Base-by-base conservation (phyloP, 164 flowering plant genomes). In the Vitis cinerea region DNA sequence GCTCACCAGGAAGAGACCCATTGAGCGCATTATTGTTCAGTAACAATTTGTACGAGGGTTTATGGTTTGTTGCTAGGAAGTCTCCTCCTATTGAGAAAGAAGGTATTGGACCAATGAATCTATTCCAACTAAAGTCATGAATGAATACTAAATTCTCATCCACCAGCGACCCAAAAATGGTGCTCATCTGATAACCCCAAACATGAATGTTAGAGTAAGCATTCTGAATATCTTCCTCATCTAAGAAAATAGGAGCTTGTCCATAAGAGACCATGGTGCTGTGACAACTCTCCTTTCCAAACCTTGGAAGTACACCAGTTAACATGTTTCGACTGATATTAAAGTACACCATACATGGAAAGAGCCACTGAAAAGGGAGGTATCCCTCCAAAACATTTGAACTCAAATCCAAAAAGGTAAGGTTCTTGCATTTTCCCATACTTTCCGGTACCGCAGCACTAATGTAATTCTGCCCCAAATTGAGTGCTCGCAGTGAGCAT, bases 51-150 rank as follows among this genome's bases (percentile, higher is more conserved):
- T 87, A 90, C 0, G 79, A 75, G 13, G 60, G 54, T 47, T 59
- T 75, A 17, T 23, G 37, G 5, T 58, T 53, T 10, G 61, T 29
- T 44, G 65, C 68, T 47, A 75, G 17, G 31, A 83, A 66, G 29
- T 74, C 83, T 55, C 71, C 76, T 37, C 84, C 85, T 31, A 85
- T 10, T 7, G 79, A 79, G 61, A 86, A 83, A 53, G 56, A 63
- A 8, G 89, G 90, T 59, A 90, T 65, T 3, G 59, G 37, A 64
- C 90, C 88, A 19, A 10, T 55, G 57, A 90, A 85, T 3, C 57
- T 74, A 72, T 90, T 90, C 85, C 84, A 75, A 64, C 95, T 87
- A 72, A 88, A 87, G 78, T 90, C 90, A 72, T 90, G 92, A 9
- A 64, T 17, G 54, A 86, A 65, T 14, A 66, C 67, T 54, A 69